Evolutionary conservation across 2,329 filamentous ascomycete species (phyloP).

Genomic region (Allantophomopsis lycopodina): DNA sequence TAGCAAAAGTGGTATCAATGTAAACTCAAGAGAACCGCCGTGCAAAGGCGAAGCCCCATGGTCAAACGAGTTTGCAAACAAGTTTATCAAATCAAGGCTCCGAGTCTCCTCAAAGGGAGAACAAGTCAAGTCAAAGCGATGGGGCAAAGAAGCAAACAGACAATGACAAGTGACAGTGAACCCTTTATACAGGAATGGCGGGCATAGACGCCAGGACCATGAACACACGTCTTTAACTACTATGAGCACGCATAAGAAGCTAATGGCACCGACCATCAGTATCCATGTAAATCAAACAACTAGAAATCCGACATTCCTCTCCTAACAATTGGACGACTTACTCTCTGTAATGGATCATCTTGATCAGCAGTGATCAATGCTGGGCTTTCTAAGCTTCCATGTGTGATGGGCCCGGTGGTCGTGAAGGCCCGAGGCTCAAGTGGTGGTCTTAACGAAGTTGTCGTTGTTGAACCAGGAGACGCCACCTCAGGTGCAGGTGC

Average conservation of each 20-base stretch:
- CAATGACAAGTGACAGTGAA: too few species aligned
- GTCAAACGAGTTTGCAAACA: too few species aligned
- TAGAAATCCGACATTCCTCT: too few species aligned
- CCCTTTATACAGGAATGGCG: too few species aligned
- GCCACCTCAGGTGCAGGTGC: conserved; percentile 3
- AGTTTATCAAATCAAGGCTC: not conserved
- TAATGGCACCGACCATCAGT: conserved; percentile 4
- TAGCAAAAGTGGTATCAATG: conserved; percentile 1
- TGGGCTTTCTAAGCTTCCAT: conserved; percentile 47
- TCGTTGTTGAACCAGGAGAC: conserved; percentile 17
- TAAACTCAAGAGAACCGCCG: not conserved
- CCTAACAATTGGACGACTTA: conserved; percentile 8
- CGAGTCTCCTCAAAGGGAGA: too few species aligned
- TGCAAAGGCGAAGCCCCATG: too few species aligned
- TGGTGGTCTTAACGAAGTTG: conserved; percentile 31
- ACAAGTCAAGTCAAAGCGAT: too few species aligned
- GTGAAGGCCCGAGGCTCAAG: conserved; percentile 54
- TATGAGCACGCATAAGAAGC: conserved; percentile 20
- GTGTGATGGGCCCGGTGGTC: conserved; percentile 44
- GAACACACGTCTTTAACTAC: conserved; percentile 7
- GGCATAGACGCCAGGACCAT: not conserved
- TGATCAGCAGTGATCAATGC: conserved; percentile 43
- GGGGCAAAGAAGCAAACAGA: too few species aligned
- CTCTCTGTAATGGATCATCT: conserved; percentile 31
- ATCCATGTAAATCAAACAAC: conserved; percentile 6